Base-by-base conservation (phyloP, 2,329 filamentous ascomycete species). In the Pseudocercospora crystallina region DNA sequence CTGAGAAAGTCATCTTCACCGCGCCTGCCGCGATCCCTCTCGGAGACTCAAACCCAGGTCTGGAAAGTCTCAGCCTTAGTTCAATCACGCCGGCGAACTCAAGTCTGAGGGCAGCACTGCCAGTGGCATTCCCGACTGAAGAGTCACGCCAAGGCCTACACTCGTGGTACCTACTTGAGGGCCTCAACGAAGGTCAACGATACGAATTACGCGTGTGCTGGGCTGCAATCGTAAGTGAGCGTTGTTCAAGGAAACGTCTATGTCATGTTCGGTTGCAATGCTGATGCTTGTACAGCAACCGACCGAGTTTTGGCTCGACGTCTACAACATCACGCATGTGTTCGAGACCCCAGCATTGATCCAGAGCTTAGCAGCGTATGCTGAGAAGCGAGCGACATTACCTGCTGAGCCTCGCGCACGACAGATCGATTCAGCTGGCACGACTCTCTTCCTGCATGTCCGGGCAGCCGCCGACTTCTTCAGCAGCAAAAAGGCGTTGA, bases 151-250 rank as follows among this genome's bases (percentile, higher is more conserved):
- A 75, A 10, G 89, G 88, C 7, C 72, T 76, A 9, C 76, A 84
- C 44, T 85, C 87, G 26, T 97, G 94, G 94, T 81, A 90, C 60
- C 73, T 92, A 7, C 80, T 99, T 5, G 80, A 87, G 49, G 74
- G 78, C 31, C 76, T 99, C 47, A 77, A 72, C n/a, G 79, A 82
- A 32, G 82, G 83, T 9, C 85, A 86, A 64, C 81, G 90, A 59
- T 96, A 97, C 76, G 94, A 99, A 75, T 80, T 95, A 42, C 84
- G 94, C 47, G 79, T 96, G 53, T 97, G 92, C 73, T 99, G 92
- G 91, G 80, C 90, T 53, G 94, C 94, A 35, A 94, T 86, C 54
- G 92, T 96, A 79, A 72, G 87, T 79, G 30, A 8, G n/a, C 15
- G 38, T 29, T 41, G 12, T 17, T 4, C 39, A 29, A 12, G 26